These are phyloP conservation scores for Aspergillus novoparasiticus DNA, from an alignment of 2,329 filamentous ascomycete genomes.

Conservation along the genomic window DNA sequence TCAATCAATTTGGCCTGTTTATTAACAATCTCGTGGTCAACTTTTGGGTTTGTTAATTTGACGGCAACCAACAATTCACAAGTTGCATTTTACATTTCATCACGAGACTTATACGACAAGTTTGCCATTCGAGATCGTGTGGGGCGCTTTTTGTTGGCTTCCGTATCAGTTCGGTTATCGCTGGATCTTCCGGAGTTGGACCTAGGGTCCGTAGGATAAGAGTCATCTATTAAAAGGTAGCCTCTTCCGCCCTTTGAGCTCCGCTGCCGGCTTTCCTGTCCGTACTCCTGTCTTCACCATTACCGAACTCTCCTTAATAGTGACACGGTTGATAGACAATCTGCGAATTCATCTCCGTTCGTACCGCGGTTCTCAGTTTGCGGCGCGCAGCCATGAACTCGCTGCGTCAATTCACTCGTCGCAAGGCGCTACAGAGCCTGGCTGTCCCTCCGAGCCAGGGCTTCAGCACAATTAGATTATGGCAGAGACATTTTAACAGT, in stretches of 20 bases:
- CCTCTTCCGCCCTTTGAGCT: constrained; percentile 17
- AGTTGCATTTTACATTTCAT: background rate
- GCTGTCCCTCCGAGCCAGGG: constrained; percentile 27
- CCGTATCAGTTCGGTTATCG: constrained; percentile 2
- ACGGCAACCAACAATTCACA: background rate
- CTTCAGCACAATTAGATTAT: constrained; percentile 39
- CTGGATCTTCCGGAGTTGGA: constrained; percentile 29
- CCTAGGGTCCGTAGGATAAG: constrained; percentile 26
- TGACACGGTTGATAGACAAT: background rate
- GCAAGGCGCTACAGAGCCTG: constrained; percentile 30
- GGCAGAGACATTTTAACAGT: constrained; percentile 53
- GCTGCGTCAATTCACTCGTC: constrained; percentile 39
- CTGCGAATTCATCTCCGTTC: background rate
- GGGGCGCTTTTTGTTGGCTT: constrained; percentile 1
- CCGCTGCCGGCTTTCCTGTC: constrained; percentile 7
- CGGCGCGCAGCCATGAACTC: constrained; percentile 32
- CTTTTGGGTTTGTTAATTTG: background rate
- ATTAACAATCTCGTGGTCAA: background rate
- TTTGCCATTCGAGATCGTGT: background rate
- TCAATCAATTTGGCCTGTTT: background rate
- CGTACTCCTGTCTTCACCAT: background rate
- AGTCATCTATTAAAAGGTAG: constrained; percentile 27
- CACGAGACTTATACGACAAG: background rate
- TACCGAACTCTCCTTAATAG: background rate
- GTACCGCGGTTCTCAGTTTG: background rate